Evolutionary conservation across 495 filamentous ascomycete genomes (phyloP).

Genomic region (Podospora tetraspora): DNA sequence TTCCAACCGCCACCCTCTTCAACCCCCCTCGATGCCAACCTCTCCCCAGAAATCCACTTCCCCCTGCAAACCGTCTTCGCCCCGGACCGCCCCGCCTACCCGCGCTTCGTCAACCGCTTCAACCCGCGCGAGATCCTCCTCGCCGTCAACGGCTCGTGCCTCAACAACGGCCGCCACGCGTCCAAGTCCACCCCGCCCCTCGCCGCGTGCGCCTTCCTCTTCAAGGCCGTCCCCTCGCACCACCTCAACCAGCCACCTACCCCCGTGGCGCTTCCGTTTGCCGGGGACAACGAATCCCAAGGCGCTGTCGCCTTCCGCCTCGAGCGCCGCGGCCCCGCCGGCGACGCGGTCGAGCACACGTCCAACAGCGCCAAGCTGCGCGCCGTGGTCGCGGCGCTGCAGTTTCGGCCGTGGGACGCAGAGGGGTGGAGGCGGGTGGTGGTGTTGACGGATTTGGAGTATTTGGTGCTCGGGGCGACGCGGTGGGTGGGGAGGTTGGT

Average conservation of each 20-base stretch:
- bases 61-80: conserved; percentile 28
- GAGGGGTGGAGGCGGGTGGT: conserved; percentile 42
- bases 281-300: no score
- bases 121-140: conserved; percentile 38
- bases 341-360: conserved; percentile 24
- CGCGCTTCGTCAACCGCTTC: conserved; percentile 36
- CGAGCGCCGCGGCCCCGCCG: conserved; percentile 27
- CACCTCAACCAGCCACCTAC: neutral
- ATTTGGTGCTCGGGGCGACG: conserved; percentile 40
- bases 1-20: conserved; percentile 26
- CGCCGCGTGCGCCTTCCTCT: conserved; percentile 38
- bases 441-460: conserved; percentile 45
- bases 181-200: conserved; percentile 9
- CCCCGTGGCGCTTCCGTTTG: conserved; percentile 14
- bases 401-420: conserved; percentile 33
- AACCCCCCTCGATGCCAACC: conserved; percentile 17
- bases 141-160: conserved; percentile 38
- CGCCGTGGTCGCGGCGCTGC: conserved; percentile 40
- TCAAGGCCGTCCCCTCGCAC: conserved; percentile 18
- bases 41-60: conserved; percentile 32
- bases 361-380: conserved; percentile 44
- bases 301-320: conserved; percentile 30
- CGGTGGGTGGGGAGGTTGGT: conserved; percentile 41
- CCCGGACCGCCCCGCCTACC: conserved; percentile 19
- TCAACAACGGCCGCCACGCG: conserved; percentile 31